Conservation (phyloP, 169 alveolate genomes). For the Plasmodium vivax region DNA sequence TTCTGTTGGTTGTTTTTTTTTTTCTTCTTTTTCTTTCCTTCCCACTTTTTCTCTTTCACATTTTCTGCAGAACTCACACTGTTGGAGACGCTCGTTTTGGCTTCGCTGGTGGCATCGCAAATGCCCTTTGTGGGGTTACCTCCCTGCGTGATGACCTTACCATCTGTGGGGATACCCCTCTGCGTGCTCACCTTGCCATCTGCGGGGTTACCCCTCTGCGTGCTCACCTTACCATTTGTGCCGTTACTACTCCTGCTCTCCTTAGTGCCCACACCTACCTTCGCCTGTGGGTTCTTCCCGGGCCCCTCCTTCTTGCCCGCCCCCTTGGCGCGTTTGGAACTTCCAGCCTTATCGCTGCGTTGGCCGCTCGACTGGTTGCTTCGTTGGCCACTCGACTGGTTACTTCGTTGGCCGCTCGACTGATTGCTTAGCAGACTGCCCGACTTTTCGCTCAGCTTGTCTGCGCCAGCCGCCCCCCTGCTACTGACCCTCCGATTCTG, state of each 20-base stretch:
- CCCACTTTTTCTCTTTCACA: neutral
- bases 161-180: too few relatives aligned
- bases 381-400: too few relatives aligned
- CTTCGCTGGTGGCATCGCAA: neutral
- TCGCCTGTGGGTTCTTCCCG: neutral
- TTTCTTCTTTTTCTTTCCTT: neutral
- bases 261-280: neutral
- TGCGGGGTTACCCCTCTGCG: too few relatives aligned
- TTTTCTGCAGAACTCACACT: neutral
- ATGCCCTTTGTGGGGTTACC: neutral
- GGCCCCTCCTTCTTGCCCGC: neutral
- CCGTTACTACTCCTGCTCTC: neutral
- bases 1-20: neutral
- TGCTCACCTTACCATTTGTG: neutral
- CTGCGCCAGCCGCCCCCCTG: neutral
- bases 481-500: neutral
- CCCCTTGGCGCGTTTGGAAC: neutral
- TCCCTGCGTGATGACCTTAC: neutral
- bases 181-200: neutral
- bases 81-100: neutral
- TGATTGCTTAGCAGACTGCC: neutral
- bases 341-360: neutral
- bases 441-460: neutral
- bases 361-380: too few relatives aligned
- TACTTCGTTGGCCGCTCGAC: neutral